phyloP scores from a whole-genome alignment of 2,329 filamentous ascomycete species.

The Blastomyces emzantsi region DNA sequence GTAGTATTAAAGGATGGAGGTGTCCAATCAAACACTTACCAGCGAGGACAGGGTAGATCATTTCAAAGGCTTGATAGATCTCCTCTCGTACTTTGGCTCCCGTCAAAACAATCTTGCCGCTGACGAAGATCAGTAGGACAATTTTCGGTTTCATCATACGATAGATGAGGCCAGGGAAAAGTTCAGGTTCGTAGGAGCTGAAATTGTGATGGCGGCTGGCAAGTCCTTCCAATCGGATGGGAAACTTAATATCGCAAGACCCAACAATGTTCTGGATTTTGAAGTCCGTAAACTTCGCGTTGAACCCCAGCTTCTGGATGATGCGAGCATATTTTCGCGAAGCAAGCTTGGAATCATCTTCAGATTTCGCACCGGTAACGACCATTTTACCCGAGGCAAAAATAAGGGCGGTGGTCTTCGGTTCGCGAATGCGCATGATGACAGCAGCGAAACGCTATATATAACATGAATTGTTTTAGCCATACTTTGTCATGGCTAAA shows the following conservation, averaged over 20 bases:
- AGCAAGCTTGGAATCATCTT: slow-evolving; percentile 95
- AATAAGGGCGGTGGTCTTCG: slow-evolving; percentile 96
- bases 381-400: slow-evolving; percentile 99
- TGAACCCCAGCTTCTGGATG: slow-evolving; percentile 99
- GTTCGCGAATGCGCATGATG: slow-evolving; percentile 99
- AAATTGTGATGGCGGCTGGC: slow-evolving; percentile 98
- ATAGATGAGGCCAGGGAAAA: slow-evolving; percentile 99
- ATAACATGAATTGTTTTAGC: slow-evolving; percentile 35
- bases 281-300: slow-evolving; percentile 99
- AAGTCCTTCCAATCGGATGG: slow-evolving; percentile 90
- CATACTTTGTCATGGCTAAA: slow-evolving; percentile 33
- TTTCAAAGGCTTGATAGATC: slow-evolving; percentile 93
- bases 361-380: slow-evolving; percentile 93
- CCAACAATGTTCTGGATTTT: slow-evolving; percentile 99
- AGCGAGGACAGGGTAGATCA: slow-evolving; percentile 93
- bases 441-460: slow-evolving; percentile 91
- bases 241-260: slow-evolving; percentile 98
- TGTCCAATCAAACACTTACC: slow-evolving; percentile 44
- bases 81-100: slow-evolving; percentile 97
- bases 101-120: slow-evolving; percentile 95
- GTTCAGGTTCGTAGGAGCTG: slow-evolving; percentile 95
- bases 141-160: slow-evolving; percentile 99
- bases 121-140: slow-evolving; percentile 94
- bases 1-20: not conserved
- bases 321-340: slow-evolving; percentile 97